These are phyloP conservation scores for Monosporozyma yasuniensis DNA, from an alignment of 805 yeast genomes.

Conservation along the genomic window DNA sequence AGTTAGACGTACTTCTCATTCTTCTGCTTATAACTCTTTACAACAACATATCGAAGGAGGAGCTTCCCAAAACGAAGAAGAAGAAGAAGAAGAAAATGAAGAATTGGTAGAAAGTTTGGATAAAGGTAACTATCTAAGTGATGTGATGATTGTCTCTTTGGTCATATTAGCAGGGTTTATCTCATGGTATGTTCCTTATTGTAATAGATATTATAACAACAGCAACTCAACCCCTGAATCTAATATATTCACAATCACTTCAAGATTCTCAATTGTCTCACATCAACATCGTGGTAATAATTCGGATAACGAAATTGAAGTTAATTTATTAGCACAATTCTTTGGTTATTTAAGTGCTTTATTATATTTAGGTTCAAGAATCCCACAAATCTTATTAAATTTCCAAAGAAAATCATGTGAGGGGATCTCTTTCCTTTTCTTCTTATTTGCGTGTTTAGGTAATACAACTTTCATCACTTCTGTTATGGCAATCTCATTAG, in stretches of 20 bases:
- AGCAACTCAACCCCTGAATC: background rate
- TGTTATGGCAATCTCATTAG: conserved; percentile 65
- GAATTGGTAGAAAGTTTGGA: conserved; percentile 6
- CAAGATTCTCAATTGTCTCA: background rate
- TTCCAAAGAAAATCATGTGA: conserved; percentile 85
- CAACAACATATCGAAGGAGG: conserved; percentile 4
- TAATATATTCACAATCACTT: background rate
- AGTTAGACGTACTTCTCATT: conserved; percentile 1
- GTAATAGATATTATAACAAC: conserved; percentile 28
- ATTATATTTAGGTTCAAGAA: conserved; percentile 74
- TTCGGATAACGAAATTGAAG: background rate
- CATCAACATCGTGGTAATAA: background rate
- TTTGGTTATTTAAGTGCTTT: conserved; percentile 77
- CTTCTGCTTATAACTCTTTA: background rate
- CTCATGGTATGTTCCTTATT: conserved; percentile 76
- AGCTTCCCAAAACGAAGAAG: conserved; percentile 11
- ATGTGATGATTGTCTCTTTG: conserved; percentile 46
- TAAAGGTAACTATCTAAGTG: conserved; percentile 22
- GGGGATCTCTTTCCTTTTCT: conserved; percentile 88
- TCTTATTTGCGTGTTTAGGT: conserved; percentile 90
- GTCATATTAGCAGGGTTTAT: conserved; percentile 72
- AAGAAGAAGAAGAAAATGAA: conserved; percentile 12
- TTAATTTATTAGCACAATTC: conserved; percentile 49
- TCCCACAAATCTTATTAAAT: conserved; percentile 86
- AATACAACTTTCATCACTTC: conserved; percentile 85